phyloP scores from a whole-genome alignment of 805 yeast genomes.

The Cyberlindnera japonica region DNA sequence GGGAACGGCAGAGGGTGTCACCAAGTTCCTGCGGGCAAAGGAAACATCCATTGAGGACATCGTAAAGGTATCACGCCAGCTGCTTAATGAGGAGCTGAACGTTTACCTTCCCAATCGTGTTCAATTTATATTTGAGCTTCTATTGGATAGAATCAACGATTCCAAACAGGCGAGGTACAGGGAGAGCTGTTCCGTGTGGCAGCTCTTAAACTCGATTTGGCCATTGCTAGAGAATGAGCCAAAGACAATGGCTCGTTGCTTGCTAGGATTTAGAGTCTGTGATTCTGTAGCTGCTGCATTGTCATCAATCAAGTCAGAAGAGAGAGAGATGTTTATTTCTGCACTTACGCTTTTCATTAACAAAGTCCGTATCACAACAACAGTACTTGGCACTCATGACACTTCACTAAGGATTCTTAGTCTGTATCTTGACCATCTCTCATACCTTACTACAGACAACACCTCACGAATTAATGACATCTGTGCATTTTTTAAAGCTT shows the following conservation, averaged over 20 bases:
- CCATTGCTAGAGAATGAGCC: slow-evolving; percentile 25
- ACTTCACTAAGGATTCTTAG: slow-evolving; percentile 13
- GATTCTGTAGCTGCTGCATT: slow-evolving; percentile 33
- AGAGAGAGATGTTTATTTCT: background rate
- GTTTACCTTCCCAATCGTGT: slow-evolving; percentile 54
- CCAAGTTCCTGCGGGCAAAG: slow-evolving; percentile 56
- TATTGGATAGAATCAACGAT: slow-evolving; percentile 60
- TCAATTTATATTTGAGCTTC: slow-evolving; percentile 52
- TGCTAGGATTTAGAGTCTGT: slow-evolving; percentile 40
- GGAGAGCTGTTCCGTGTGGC: slow-evolving; percentile 45
- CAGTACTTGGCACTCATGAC: slow-evolving; percentile 15
- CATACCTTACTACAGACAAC: background rate
- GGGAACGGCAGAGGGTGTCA: slow-evolving; percentile 44
- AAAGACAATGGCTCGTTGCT: slow-evolving; percentile 35
- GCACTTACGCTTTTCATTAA: slow-evolving; percentile 13
- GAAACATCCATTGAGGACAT: slow-evolving; percentile 42
- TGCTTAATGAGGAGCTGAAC: slow-evolving; percentile 31
- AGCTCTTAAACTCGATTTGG: slow-evolving; percentile 43
- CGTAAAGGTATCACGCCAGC: slow-evolving; percentile 30
- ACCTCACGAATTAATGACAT: slow-evolving; percentile 6
- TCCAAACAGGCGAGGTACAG: slow-evolving; percentile 41
- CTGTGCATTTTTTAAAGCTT: slow-evolving; percentile 14
- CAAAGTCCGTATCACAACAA: slow-evolving; percentile 17
- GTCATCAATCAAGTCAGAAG: slow-evolving; percentile 5
- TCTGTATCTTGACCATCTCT: slow-evolving; percentile 15